A percentile compares a stretch with the other conserved stretches of the same genome.
These are phyloP conservation scores for Eucalyptus erythrocorys DNA, from an alignment of 345 rosid species.

Conservation along the genomic window DNA sequence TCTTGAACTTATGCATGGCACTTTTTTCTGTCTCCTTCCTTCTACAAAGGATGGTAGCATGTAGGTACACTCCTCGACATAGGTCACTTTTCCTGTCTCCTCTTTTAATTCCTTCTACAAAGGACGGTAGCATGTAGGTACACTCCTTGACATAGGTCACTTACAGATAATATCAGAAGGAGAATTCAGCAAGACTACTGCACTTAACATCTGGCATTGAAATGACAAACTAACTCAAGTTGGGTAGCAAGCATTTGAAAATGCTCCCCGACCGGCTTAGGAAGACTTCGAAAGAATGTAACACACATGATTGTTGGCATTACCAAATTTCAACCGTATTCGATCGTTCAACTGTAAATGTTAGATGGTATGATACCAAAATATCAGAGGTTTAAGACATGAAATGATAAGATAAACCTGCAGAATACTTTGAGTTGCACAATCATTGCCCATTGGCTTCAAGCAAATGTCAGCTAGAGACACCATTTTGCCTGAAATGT, in stretches of 20 bases:
- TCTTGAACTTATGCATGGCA: neutral
- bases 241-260: neutral
- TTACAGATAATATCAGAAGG: neutral
- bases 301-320: neutral
- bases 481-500: conserved; percentile 61
- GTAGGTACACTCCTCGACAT: neutral
- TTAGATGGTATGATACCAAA: neutral
- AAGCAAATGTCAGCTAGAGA: conserved; percentile 78
- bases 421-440: conserved; percentile 91
- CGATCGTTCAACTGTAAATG: no score
- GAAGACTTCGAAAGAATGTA: neutral
- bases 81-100: neutral
- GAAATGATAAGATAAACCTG: conserved; percentile 40
- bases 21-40: neutral
- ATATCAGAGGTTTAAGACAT: neutral
- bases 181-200: neutral
- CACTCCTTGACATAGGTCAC: neutral
- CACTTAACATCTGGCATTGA: neutral
- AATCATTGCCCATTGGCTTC: conserved; percentile 88
- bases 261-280: neutral
- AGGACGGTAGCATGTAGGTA: neutral
- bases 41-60: neutral
- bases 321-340: no score
- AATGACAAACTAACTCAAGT: neutral
- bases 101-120: neutral